Conservation (phyloP, 345 rosid species). For the Heritiera fomes region DNA sequence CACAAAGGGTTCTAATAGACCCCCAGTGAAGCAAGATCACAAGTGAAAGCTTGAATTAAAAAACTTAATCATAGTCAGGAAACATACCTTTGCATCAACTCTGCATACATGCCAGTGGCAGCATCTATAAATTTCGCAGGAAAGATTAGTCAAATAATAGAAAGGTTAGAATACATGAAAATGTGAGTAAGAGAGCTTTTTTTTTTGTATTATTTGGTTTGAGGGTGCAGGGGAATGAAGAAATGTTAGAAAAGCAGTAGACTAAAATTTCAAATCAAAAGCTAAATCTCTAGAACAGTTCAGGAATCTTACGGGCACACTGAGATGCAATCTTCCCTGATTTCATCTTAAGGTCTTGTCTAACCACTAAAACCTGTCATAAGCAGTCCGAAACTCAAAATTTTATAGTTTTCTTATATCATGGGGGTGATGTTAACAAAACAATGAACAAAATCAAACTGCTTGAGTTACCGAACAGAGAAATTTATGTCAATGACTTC, state of each 20-base stretch:
- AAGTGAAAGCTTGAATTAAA: slow-evolving; percentile 7
- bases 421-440: background rate
- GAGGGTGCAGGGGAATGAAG: background rate
- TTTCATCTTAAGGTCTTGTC: slow-evolving; percentile 61
- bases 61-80: slow-evolving; percentile 8
- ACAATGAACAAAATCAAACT: background rate
- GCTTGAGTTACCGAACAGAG: background rate
- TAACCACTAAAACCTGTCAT: slow-evolving; percentile 79
- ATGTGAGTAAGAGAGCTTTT: background rate
- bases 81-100: slow-evolving; percentile 70
- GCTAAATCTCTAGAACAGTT: too few species aligned
- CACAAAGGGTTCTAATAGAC: background rate
- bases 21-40: background rate
- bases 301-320: slow-evolving; percentile 39
- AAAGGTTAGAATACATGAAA: background rate
- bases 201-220: background rate
- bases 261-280: too few species aligned
- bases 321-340: too few species aligned
- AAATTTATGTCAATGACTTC: background rate
- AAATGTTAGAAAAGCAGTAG: background rate
- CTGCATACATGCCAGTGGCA: slow-evolving; percentile 85
- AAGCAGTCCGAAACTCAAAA: slow-evolving; percentile 22
- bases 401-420: slow-evolving; percentile 2
- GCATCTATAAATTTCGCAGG: slow-evolving; percentile 59
- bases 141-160: slow-evolving; percentile 4